phyloP scores from a whole-genome alignment of 257 asterid genomes.

The Solanum lycopersicoides region DNA sequence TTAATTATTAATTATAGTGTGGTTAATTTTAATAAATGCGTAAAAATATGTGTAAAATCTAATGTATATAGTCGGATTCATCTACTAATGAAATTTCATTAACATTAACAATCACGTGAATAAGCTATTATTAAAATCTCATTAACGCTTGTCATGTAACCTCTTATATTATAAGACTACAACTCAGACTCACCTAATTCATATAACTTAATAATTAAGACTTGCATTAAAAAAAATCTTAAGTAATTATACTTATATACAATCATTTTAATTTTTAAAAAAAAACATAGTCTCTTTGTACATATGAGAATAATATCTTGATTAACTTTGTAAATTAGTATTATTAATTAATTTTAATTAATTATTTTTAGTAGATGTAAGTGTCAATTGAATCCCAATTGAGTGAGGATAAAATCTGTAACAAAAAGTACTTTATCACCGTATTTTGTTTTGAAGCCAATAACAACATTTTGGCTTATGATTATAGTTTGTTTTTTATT shows the following conservation, averaged over 20 bases:
- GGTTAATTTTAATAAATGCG: not conserved
- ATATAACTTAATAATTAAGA: not conserved
- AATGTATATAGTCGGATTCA: too few relatives aligned
- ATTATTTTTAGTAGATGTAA: not conserved
- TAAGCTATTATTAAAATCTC: not conserved
- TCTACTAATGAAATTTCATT: not conserved
- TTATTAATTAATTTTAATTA: not conserved
- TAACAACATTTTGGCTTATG: slow-evolving; percentile 46
- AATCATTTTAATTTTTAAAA: not conserved
- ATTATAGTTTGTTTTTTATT: not conserved
- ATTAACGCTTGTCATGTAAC: not conserved
- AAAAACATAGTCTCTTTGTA: not conserved
- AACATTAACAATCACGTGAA: not conserved
- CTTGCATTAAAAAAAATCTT: not conserved
- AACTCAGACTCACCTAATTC: not conserved
- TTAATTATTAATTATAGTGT: not conserved
- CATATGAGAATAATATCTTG: not conserved
- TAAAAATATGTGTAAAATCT: not conserved
- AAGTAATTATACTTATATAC: not conserved
- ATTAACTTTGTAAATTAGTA: not conserved
- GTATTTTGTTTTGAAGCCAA: slow-evolving; percentile 30
- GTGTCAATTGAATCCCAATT: not conserved
- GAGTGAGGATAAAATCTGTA: not conserved
- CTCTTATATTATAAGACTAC: not conserved
- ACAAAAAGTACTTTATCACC: slow-evolving; percentile 1